Percentiles rank a stretch among this genome's conserved stretches.
These are phyloP conservation scores for Colletotrichum musicola DNA, from an alignment of 2,329 filamentous ascomycete species.

Conservation along the genomic window DNA sequence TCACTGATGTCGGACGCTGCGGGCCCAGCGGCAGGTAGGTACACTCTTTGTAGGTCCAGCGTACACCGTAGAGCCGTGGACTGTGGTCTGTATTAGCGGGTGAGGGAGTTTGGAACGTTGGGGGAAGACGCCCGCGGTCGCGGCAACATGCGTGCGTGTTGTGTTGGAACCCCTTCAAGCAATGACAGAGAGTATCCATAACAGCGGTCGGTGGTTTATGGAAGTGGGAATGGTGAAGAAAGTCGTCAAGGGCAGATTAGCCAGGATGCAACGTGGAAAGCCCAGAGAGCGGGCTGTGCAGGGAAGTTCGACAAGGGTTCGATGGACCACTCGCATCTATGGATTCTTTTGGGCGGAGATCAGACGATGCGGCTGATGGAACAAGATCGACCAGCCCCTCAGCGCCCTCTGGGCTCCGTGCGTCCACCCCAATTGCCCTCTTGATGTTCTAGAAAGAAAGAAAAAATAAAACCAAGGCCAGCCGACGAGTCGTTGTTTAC, in stretches of 20 bases:
- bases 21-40: neutral
- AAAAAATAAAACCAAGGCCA: neutral
- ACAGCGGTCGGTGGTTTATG: neutral
- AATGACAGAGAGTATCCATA: conserved; percentile 19
- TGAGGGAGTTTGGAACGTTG: neutral
- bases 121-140: neutral
- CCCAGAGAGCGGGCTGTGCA: conserved; percentile 31
- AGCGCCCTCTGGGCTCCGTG: conserved; percentile 10
- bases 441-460: conserved; percentile 21
- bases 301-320: conserved; percentile 21
- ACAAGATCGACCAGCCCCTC: conserved; percentile 36
- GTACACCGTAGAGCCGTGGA: too few species aligned
- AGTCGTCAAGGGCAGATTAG: conserved; percentile 29
- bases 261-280: conserved; percentile 39
- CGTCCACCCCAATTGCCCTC: neutral
- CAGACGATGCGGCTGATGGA: conserved; percentile 40
- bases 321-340: conserved; percentile 40
- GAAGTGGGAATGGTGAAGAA: conserved; percentile 26
- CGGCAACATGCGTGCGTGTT: neutral
- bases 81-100: too few species aligned
- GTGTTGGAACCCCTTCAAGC: neutral
- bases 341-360: conserved; percentile 35
- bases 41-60: neutral
- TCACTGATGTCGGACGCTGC: neutral
- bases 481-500: too few species aligned